phyloP scores from a whole-genome alignment of 75 land plant genomes.

The Sequoia sempervirens region DNA sequence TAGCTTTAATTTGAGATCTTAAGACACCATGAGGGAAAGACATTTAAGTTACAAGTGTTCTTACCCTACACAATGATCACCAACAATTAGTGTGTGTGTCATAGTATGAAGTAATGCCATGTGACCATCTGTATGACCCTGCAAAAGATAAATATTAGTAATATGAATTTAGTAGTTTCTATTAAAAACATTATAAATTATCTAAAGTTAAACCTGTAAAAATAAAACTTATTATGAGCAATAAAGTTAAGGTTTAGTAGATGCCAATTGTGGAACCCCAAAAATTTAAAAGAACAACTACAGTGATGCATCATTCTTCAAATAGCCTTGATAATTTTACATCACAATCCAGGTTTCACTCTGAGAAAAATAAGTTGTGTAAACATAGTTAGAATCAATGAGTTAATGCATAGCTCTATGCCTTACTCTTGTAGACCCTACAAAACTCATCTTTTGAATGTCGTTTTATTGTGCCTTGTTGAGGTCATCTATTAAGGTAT shows the following conservation, averaged over 20 bases:
- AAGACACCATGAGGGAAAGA: too few species aligned
- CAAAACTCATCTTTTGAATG: too few species aligned
- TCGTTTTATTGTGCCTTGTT: too few species aligned
- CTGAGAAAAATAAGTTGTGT: too few species aligned
- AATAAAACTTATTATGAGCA: not conserved
- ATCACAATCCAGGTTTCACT: too few species aligned
- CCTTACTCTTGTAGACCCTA: not conserved
- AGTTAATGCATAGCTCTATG: not conserved
- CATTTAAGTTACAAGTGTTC: not conserved
- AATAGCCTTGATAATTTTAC: too few species aligned
- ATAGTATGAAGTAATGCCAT: slow-evolving; percentile 58
- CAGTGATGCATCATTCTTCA: too few species aligned
- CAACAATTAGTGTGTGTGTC: slow-evolving; percentile 72
- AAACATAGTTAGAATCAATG: too few species aligned
- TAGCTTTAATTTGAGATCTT: not conserved
- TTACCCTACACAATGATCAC: slow-evolving; percentile 98
- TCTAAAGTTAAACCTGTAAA: not conserved
- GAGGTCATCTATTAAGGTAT: too few species aligned
- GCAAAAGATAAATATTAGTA: not conserved
- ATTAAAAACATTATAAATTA: not conserved
- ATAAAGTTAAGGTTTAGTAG: too few species aligned
- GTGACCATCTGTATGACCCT: slow-evolving; percentile 99
- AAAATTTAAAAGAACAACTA: too few species aligned
- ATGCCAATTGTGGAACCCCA: too few species aligned
- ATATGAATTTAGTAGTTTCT: not conserved